A percentile compares a stretch with the other conserved stretches of the same genome.
phyloP scores from a whole-genome alignment of 2,329 filamentous ascomycete genomes.

The Colletotrichum liriopes region DNA sequence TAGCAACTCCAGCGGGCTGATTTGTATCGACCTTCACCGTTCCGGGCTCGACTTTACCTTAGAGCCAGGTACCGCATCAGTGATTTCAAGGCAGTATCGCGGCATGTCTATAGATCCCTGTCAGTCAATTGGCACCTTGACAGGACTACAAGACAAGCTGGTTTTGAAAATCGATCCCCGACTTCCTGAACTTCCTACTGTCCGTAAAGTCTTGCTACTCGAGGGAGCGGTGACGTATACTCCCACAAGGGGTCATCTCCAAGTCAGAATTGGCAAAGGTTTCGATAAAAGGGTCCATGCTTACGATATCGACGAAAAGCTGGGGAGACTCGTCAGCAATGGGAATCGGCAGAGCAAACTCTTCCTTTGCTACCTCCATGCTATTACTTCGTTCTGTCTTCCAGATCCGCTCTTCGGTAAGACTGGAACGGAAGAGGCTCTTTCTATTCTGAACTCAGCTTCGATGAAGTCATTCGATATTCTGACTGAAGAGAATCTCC shows the following conservation, averaged over 20 bases:
- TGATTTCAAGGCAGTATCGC: too few species aligned
- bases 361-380: constrained; percentile 68
- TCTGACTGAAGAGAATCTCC: constrained; percentile 54
- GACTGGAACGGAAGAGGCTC: constrained; percentile 70
- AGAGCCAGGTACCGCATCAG: too few species aligned
- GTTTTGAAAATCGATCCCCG: constrained; percentile 54
- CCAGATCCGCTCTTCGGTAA: constrained; percentile 63
- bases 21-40: not conserved
- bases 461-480: constrained; percentile 63
- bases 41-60: too few species aligned
- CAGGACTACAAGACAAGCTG: constrained; percentile 66
- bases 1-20: not conserved
- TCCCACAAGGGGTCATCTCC: constrained; percentile 50
- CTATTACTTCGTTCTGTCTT: constrained; percentile 66
- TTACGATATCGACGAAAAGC: constrained; percentile 64
- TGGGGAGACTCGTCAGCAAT: constrained; percentile 68
- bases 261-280: constrained; percentile 53
- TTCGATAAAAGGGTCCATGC: constrained; percentile 51
- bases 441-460: constrained; percentile 64
- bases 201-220: constrained; percentile 48
- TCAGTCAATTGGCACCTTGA: constrained; percentile 58
- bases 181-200: constrained; percentile 57
- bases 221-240: constrained; percentile 38
- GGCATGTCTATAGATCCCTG: too few species aligned
- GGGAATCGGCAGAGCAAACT: constrained; percentile 68